These are phyloP conservation scores for Emmonsia crescens DNA, from an alignment of 2,329 filamentous ascomycete genomes.

Conservation along the genomic window DNA sequence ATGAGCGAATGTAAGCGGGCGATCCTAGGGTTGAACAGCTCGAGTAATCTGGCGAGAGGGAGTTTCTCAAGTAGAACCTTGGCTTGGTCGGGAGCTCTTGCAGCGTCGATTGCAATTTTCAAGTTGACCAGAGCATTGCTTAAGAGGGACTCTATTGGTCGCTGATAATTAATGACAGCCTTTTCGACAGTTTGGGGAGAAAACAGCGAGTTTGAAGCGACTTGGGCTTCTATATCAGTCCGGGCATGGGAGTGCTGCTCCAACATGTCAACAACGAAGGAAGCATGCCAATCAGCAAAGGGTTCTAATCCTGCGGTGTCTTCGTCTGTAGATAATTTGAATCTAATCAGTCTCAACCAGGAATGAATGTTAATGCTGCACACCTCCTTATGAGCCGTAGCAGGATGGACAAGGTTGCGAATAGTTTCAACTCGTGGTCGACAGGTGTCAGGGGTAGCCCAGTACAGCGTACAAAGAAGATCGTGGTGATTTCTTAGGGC, in stretches of 20 bases:
- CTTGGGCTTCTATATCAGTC: slow-evolving; percentile 47
- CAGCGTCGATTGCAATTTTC: slow-evolving; percentile 36
- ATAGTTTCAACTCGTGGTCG: slow-evolving; percentile 44
- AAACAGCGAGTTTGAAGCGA: slow-evolving; percentile 28
- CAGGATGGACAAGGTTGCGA: slow-evolving; percentile 45
- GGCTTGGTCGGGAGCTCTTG: slow-evolving; percentile 31
- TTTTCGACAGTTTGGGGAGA: slow-evolving; percentile 39
- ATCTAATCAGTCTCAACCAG: slow-evolving; percentile 48
- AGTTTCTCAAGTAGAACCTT: slow-evolving; percentile 35
- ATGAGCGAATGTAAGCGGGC: slow-evolving; percentile 36
- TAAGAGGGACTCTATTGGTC: slow-evolving; percentile 45
- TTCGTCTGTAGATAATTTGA: slow-evolving; percentile 45
- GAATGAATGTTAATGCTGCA: slow-evolving; percentile 48
- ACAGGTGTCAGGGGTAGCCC: slow-evolving; percentile 42
- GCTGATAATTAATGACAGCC: slow-evolving; percentile 47
- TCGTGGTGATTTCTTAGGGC: slow-evolving; percentile 53
- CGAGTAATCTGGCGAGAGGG: slow-evolving; percentile 37
- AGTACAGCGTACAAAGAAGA: slow-evolving; percentile 50
- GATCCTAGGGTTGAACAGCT: slow-evolving; percentile 42
- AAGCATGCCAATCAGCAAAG: slow-evolving; percentile 45
- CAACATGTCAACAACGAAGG: slow-evolving; percentile 43
- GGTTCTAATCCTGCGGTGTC: slow-evolving; percentile 34
- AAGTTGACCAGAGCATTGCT: slow-evolving; percentile 43
- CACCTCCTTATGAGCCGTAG: slow-evolving; percentile 47
- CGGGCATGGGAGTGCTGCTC: slow-evolving; percentile 46